Evolutionary conservation across 306 rosid species (phyloP).

Genomic region (Vicia faba): DNA sequence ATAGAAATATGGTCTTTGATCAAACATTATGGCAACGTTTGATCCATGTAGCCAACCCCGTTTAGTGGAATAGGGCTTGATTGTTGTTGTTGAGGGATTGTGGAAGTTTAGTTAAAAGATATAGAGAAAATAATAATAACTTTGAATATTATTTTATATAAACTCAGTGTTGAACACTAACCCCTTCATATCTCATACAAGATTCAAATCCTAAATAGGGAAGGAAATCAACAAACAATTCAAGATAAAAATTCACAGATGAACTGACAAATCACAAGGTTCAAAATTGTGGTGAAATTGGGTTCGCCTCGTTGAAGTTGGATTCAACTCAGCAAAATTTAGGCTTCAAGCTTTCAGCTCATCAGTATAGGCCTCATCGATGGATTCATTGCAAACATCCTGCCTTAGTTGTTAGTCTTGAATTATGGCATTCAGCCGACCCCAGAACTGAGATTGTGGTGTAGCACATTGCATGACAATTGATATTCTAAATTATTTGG

Average conservation of each 20-base stretch:
- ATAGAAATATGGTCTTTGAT: no score
- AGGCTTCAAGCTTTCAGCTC: background rate
- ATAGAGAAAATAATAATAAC: background rate
- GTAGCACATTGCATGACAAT: background rate
- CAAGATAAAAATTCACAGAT: background rate
- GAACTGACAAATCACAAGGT: background rate
- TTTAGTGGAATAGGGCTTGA: no score
- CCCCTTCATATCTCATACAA: background rate
- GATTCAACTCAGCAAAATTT: no score
- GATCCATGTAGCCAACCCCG: no score
- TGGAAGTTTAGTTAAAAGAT: background rate
- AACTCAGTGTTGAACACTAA: background rate
- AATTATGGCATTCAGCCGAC: background rate
- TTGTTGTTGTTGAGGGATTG: background rate
- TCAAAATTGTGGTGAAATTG: no score
- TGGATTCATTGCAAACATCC: background rate
- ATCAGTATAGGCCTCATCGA: no score
- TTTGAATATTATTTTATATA: no score
- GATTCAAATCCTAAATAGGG: background rate
- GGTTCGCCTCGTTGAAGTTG: no score
- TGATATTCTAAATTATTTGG: background rate
- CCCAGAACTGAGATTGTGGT: background rate
- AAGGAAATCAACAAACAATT: background rate
- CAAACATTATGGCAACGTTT: no score
- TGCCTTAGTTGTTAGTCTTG: background rate